Evolutionary conservation across 2,329 filamentous ascomycete genomes (phyloP), one percentile per base, ranked within the genome.

Genomic region (Arthroderma sp.): DNA sequence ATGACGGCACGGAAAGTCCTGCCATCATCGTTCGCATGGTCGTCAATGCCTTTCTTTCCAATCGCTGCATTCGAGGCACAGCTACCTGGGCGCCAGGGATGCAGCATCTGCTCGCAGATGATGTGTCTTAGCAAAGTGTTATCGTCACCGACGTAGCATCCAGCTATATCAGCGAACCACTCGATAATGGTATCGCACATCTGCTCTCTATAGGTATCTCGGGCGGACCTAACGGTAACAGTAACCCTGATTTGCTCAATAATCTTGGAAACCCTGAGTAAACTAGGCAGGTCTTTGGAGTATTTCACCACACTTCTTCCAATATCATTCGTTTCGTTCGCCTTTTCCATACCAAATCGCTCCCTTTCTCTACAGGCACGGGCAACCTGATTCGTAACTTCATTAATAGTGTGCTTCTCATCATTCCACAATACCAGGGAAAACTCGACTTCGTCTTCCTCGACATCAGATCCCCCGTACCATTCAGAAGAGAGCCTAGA

Each of bases 181-280:
- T 95, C 88, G 44, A 98, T 83, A 49, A 98, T 89, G 10, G 87
- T 86, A n/a, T 85, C 87, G 55, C 88, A 95, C 93, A 98, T 98
- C 61, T 96, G 85, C 61, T 98, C 91, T 47, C 91, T 77, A 66
- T 96, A 98, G 0, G 87, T 96, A 64, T 98, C 91, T 54, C 93
- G 77, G 4, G 91, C 80, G 6, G 89, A 94, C 38, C 91, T 79
- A 49, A 98, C 87, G 0, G 91, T 98, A 40, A 95, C 86, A 0
- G 91, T 96, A 46, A 98, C 79, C 59, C 94, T 88, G 62, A 98
- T 95, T 49, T 94, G 81, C 63, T 98, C 91, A 52, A 98, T 84
- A 22, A 91, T 80, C 51, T 78, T 83, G 4, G 88, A 85, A 63
- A 91, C 88, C 9, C 69, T 68, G 10, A 98, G 70, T 8, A 98